A percentile compares a stretch with the other conserved stretches of the same genome.
These are phyloP conservation scores for Phytophthora crassamura DNA, from an alignment of 352 stramenopile species.

Conservation along the genomic window DNA sequence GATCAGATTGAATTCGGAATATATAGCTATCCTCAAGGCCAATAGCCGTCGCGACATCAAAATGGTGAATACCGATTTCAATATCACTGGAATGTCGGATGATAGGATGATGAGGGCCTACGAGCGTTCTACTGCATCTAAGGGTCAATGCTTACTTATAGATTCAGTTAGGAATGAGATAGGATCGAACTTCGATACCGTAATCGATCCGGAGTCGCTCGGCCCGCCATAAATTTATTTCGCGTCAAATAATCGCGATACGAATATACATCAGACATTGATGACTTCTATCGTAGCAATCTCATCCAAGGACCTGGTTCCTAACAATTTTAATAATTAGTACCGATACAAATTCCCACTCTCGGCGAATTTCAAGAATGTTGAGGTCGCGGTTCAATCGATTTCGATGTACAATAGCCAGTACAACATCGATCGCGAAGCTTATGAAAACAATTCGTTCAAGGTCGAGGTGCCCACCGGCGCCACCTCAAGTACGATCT, in stretches of 20 bases:
- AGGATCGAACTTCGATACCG: slow-evolving; percentile 7
- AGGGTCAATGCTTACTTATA: no score
- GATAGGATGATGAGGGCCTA: no score
- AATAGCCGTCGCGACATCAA: not conserved
- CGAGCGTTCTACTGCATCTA: no score
- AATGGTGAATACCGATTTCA: not conserved
- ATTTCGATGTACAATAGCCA: not conserved
- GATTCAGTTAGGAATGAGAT: not conserved
- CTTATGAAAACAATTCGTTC: not conserved
- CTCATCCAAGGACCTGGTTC: no score
- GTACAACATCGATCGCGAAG: not conserved
- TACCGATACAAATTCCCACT: no score
- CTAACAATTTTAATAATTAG: no score
- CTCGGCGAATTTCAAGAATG: no score
- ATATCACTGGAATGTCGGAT: no score
- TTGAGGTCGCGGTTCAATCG: slow-evolving; percentile 1
- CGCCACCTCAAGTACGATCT: not conserved
- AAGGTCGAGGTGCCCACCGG: slow-evolving; percentile 4
- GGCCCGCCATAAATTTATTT: no score
- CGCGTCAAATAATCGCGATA: not conserved
- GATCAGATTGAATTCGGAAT: not conserved
- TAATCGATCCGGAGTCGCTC: no score
- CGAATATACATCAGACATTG: no score
- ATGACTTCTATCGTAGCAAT: no score
- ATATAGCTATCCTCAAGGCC: not conserved